phyloP scores from a whole-genome alignment of 1,284 basidiomycete species.

The Inonotus obliquus region DNA sequence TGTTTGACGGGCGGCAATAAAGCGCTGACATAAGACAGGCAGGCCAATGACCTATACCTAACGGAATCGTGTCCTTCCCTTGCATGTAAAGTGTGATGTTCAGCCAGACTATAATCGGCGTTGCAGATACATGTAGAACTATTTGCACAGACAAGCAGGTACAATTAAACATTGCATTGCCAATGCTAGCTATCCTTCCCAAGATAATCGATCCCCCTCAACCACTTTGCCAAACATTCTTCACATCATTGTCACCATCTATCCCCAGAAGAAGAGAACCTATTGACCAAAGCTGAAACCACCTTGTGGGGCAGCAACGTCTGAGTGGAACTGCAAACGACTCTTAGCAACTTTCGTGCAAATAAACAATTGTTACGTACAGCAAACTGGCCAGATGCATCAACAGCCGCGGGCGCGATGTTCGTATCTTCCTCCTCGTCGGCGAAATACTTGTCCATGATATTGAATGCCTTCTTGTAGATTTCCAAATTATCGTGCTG shows the following conservation, averaged over 20 bases:
- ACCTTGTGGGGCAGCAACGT: slow-evolving; percentile 84
- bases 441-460: slow-evolving; percentile 96
- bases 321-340: slow-evolving; percentile 63
- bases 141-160: neutral
- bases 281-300: slow-evolving; percentile 85
- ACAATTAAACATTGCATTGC: slow-evolving; percentile 2
- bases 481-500: slow-evolving; percentile 99
- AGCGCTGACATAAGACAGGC: slow-evolving; percentile 7
- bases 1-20: neutral
- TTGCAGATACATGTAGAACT: neutral
- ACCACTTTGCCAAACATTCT: neutral
- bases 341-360: slow-evolving; percentile 12
- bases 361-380: slow-evolving; percentile 43
- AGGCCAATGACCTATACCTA: neutral
- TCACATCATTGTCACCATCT: neutral
- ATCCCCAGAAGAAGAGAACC: slow-evolving; percentile 6
- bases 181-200: neutral
- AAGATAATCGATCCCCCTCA: neutral
- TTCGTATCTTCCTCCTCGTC: slow-evolving; percentile 84
- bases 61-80: neutral
- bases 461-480: slow-evolving; percentile 99
- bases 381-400: slow-evolving; percentile 86
- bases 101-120: neutral
- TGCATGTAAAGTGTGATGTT: neutral
- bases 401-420: slow-evolving; percentile 77